Evolutionary conservation across 2,329 filamentous ascomycete genomes (phyloP).

Genomic region (Sclerotinia nivalis): DNA sequence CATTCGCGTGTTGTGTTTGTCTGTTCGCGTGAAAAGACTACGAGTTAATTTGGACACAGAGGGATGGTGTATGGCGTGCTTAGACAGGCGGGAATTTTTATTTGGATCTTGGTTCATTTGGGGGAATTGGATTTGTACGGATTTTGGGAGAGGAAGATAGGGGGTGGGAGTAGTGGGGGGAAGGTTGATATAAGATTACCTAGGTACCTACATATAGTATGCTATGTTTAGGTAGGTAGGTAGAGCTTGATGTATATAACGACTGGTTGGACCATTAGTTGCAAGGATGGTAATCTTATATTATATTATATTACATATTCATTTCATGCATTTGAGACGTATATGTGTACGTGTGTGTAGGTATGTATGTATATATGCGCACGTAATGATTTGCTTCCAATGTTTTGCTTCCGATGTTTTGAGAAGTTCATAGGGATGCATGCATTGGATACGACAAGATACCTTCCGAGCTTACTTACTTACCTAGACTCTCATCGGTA

Average conservation of each 20-base stretch:
- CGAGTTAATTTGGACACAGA: background rate
- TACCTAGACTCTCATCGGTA: no score
- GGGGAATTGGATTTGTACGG: background rate
- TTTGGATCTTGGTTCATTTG: background rate
- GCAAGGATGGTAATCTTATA: no score
- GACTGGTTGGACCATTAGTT: background rate
- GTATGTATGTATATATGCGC: background rate
- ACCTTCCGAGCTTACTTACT: no score
- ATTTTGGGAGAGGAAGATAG: background rate
- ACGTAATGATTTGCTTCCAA: background rate
- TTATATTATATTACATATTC: background rate
- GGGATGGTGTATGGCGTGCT: slow-evolving; percentile 8
- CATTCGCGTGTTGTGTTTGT: background rate
- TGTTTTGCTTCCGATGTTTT: background rate
- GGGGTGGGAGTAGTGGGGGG: background rate
- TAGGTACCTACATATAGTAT: background rate
- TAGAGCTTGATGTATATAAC: background rate
- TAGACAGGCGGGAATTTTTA: background rate
- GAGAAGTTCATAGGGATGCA: no score
- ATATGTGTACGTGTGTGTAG: background rate
- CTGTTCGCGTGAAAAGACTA: background rate
- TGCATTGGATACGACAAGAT: background rate
- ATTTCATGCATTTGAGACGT: background rate
- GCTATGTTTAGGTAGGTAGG: background rate
- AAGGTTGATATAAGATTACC: background rate